These are phyloP conservation scores for Podaxis carcinomalis DNA, from an alignment of 768 basidiomycete species.

Conservation along the genomic window DNA sequence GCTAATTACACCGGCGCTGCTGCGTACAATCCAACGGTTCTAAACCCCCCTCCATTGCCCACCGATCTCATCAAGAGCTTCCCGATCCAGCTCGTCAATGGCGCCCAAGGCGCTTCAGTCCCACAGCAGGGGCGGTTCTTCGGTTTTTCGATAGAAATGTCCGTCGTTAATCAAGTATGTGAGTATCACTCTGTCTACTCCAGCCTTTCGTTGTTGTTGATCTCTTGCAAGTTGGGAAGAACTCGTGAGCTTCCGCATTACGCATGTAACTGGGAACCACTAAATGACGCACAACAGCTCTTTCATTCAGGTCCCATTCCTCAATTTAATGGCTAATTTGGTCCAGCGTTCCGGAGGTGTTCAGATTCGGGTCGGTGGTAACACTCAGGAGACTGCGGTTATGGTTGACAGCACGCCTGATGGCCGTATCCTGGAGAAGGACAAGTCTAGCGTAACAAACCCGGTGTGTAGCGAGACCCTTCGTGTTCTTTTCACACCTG, in stretches of 20 bases:
- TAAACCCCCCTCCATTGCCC: conserved; percentile 50
- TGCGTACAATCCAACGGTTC: conserved; percentile 48
- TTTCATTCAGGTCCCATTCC: conserved; percentile 55
- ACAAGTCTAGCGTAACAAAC: conserved; percentile 26
- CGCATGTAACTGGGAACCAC: conserved; percentile 18
- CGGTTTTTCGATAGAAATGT: conserved; percentile 64
- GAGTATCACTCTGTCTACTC: conserved; percentile 19
- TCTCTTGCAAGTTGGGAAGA: conserved; percentile 41
- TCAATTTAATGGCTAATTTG: conserved; percentile 79
- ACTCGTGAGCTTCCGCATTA: conserved; percentile 29
- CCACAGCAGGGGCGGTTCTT: conserved; percentile 36
- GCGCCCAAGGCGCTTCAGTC: conserved; percentile 30
- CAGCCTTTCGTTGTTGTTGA: not conserved
- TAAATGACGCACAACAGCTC: conserved; percentile 24
- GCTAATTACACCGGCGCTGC: conserved; percentile 45
- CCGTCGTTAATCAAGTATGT: conserved; percentile 55
- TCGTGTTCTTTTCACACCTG: not conserved
- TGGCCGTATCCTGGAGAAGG: conserved; percentile 49
- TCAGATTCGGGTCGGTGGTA: conserved; percentile 72
- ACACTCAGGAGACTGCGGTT: conserved; percentile 68
- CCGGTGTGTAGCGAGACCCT: conserved; percentile 28
- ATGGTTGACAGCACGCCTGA: conserved; percentile 47
- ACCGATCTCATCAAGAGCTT: conserved; percentile 37
- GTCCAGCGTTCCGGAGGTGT: conserved; percentile 58
- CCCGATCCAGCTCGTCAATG: conserved; percentile 36